Conservation (phyloP, 352 stramenopile species). For the Globisporangium heterothallicum region DNA sequence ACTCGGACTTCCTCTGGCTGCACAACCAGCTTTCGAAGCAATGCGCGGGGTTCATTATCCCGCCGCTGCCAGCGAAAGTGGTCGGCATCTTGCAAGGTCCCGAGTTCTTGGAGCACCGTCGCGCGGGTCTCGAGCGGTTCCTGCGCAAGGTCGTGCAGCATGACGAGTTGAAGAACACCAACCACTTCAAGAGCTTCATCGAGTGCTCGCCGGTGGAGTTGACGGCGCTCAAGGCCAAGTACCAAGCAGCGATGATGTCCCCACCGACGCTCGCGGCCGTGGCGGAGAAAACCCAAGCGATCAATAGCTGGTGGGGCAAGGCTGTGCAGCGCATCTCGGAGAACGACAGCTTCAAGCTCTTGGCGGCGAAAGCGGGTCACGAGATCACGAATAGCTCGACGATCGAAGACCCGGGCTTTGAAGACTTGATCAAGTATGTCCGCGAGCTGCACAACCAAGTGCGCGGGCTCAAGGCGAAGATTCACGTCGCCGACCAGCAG, state of each 20-base stretch:
- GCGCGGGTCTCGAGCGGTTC: constrained; percentile 72
- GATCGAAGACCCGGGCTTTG: constrained; percentile 70
- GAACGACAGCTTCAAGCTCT: constrained; percentile 65
- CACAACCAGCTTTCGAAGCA: constrained; percentile 63
- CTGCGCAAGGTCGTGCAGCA: constrained; percentile 71
- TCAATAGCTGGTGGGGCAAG: constrained; percentile 82
- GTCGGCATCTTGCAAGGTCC: constrained; percentile 68
- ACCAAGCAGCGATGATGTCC: constrained; percentile 12
- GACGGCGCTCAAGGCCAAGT: constrained; percentile 55
- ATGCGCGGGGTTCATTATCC: constrained; percentile 82
- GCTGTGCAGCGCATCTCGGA: constrained; percentile 77
- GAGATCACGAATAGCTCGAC: constrained; percentile 35
- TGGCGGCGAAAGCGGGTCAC: constrained; percentile 44
- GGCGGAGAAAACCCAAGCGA: constrained; percentile 57
- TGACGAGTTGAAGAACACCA: constrained; percentile 66
- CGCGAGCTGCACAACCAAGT: constrained; percentile 54
- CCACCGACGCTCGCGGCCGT: constrained; percentile 36
- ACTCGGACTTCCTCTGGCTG: constrained; percentile 85
- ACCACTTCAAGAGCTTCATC: constrained; percentile 68
- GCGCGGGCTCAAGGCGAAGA: constrained; percentile 57
- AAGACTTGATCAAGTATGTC: constrained; percentile 60
- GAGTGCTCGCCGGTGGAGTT: constrained; percentile 73
- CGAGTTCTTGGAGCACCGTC: constrained; percentile 77
- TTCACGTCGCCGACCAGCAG: constrained; percentile 49
- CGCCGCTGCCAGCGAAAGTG: constrained; percentile 70